Evolutionary conservation across 345 rosid genomes (phyloP), one percentile per base, ranked within the genome.

Genomic region (Arabis alpina): DNA sequence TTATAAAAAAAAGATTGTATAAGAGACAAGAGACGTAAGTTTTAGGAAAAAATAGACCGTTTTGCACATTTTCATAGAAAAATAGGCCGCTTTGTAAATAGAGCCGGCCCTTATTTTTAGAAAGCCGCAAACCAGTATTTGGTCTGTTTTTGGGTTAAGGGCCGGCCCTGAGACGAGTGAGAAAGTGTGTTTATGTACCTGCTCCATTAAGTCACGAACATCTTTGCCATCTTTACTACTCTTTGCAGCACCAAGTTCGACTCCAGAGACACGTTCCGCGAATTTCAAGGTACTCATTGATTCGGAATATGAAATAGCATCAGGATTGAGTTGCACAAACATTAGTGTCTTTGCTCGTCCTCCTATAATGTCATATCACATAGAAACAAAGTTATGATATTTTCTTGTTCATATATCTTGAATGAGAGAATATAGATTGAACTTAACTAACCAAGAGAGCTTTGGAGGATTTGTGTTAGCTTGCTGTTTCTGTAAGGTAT

Each of bases 321-420:
- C 99, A 10, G 99, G 98, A 73, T 92, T 95, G 62, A 95, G 93
- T 82, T 95, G 99, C 72, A 95, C 97, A 65, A 95, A 85, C 99
- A 95, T 95, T 2, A 95, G 73, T 0, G 99, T 95, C 68, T 94
- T 95, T 61, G 99, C 99, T 78, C 83, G 89, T 70, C 99, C 99
- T 50, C 99, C 99, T 94, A 82, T 12, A 60, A 24, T 56, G 3
- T 27, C 16, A 55, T 4, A 73, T 49, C 6, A 25, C 49, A 54
- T 4, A 43, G 34, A 44, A 61, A 28, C 11, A 54, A 30, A 49
- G 47, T 54, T 70, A 63, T 30, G 56, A 43, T 16, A 6, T 10
- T 10, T 14, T 4, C 6, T 25, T 3, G 2, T 0, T 37, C 49
- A 41, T 16, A 2, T 5, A 32, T 32, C 8, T 32, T 32, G 37